Evolutionary conservation across 2,329 filamentous ascomycete species (phyloP), one percentile per base, ranked within the genome.

Genomic region (Talaromyces sp.): DNA sequence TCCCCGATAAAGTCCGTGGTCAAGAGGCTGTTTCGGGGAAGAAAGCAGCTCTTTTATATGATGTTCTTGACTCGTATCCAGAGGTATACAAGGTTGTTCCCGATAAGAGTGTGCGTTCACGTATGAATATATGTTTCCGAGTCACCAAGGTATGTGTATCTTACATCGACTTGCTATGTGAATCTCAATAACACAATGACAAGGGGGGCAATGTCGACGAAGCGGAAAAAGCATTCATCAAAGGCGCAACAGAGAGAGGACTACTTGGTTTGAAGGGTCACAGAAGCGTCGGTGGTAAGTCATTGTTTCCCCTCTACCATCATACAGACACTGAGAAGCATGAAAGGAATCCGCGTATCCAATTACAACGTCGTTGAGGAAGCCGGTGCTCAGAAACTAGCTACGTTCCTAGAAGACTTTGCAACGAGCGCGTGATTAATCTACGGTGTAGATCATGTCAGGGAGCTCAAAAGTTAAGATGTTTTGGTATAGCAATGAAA

Each of bases 111-210:
- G 89, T 84, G 2, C 88, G 93, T 62, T 96, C 91, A 69, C 83
- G 92, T 61, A 96, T 98, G 90, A 98, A 98, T 77, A 90, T 98
- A 63, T 97, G 92, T 82, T 97, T 97, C 83, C 82, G 92, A 16
- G 83, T 96, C 18, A 81, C 81, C 80, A 60, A 60, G 62, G 57
- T 71, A 81, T 77, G 70, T 69, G 64, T 9, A 61, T 18, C 21
- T 16, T 11, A 16, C 9, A 63, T 65, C 39, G 5, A 7, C 39
- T 31, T 39, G 2, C 57, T 35, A 8, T 28, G 5, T 4, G 8
- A 16, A 68, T 57, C 6, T 4, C 2, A 2, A 21, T n/a, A 8
- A 57, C 35, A 5, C 48, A 6, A 12, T 31, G 23, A 8, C 40
- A 11, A 63, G 61, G 84, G 82, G 50, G 85, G 88, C 46, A 80